phyloP scores from a whole-genome alignment of 768 basidiomycete species.

The Boletus subparvulus region DNA sequence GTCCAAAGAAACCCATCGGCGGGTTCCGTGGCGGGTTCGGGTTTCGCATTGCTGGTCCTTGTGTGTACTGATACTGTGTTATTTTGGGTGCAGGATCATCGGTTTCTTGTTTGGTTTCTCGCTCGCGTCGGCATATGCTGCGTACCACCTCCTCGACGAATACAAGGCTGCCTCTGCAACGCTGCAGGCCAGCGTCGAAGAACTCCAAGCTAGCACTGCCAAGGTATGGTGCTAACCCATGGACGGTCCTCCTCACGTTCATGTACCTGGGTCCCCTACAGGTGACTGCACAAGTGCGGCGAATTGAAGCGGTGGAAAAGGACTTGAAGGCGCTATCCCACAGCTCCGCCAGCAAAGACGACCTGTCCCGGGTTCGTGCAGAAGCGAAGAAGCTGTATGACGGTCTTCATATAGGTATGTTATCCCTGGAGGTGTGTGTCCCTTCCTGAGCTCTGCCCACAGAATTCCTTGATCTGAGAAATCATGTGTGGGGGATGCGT shows the following conservation, averaged over 20 bases:
- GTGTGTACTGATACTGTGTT: conserved; percentile 1
- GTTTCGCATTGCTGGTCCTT: conserved; percentile 6
- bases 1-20: conserved; percentile 74
- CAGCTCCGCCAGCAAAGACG: conserved; percentile 72
- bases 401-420: conserved; percentile 73
- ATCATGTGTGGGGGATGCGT: conserved; percentile 90
- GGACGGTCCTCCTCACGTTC: not conserved
- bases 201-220: conserved; percentile 78
- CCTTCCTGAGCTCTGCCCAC: not conserved
- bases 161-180: conserved; percentile 87
- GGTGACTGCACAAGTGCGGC: conserved; percentile 80
- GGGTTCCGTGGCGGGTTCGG: conserved; percentile 65
- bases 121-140: conserved; percentile 79
- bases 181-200: conserved; percentile 83
- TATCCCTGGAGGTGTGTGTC: conserved; percentile 4
- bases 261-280: conserved; percentile 25
- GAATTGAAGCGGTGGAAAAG: conserved; percentile 88
- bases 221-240: conserved; percentile 47
- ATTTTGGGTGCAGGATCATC: conserved; percentile 52
- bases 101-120: conserved; percentile 92
- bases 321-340: conserved; percentile 76
- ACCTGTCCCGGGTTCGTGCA: conserved; percentile 67
- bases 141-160: conserved; percentile 87
- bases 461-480: conserved; percentile 81
- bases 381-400: conserved; percentile 90